phyloP scores from a whole-genome alignment of 2,329 filamentous ascomycete genomes.

The Esteya vermicola region DNA sequence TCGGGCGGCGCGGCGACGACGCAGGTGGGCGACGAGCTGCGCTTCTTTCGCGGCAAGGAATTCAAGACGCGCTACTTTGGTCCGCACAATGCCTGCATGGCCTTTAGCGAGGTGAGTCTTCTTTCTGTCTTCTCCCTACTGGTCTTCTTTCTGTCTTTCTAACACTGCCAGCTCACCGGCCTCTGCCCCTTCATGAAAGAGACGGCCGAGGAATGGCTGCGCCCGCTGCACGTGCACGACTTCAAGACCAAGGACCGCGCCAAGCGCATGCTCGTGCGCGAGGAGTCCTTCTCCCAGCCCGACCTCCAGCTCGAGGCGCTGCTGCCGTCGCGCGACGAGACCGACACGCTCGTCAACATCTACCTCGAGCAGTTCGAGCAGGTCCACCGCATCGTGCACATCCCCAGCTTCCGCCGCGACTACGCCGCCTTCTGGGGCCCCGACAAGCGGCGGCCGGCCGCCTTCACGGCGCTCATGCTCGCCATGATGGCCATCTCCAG shows the following conservation, averaged over 20 bases:
- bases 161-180: slow-evolving; percentile 26
- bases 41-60: slow-evolving; percentile 43
- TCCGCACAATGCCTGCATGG: slow-evolving; percentile 45
- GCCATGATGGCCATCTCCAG: slow-evolving; percentile 45
- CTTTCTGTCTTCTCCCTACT: not conserved
- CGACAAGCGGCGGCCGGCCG: slow-evolving; percentile 28
- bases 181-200: slow-evolving; percentile 48
- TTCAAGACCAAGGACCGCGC: slow-evolving; percentile 42
- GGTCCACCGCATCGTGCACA: slow-evolving; percentile 36
- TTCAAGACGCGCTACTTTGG: slow-evolving; percentile 47
- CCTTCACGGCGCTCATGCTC: slow-evolving; percentile 44
- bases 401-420: slow-evolving; percentile 40
- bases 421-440: slow-evolving; percentile 42
- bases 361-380: slow-evolving; percentile 25
- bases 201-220: slow-evolving; percentile 46
- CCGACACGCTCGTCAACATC: slow-evolving; percentile 18
- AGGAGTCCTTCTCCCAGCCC: slow-evolving; percentile 30
- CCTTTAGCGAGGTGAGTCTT: slow-evolving; percentile 35
- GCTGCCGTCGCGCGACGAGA: slow-evolving; percentile 19
- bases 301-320: slow-evolving; percentile 36
- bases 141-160: not conserved
- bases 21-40: slow-evolving; percentile 28
- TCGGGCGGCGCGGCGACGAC: slow-evolving; percentile 23
- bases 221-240: slow-evolving; percentile 38
- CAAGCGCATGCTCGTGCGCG: slow-evolving; percentile 36